Conservation (phyloP, 2,329 filamentous ascomycete species). For the Aspergillus sp. region DNA sequence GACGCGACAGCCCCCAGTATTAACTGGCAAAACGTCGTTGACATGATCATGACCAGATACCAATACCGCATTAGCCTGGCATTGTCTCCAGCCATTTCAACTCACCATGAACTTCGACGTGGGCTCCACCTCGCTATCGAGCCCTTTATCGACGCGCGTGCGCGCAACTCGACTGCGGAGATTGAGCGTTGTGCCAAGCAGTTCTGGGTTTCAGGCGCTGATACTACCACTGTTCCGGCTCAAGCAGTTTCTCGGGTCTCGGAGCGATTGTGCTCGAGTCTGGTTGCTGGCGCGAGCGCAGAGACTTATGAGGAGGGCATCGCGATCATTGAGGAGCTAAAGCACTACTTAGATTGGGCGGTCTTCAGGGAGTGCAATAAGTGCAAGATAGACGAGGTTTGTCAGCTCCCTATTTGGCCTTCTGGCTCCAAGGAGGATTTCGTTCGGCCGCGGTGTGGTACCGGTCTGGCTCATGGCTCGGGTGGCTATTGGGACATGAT, state of each 20-base stretch:
- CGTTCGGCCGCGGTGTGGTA: background rate
- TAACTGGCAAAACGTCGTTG: background rate
- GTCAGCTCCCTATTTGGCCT: background rate
- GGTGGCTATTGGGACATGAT: constrained; percentile 1
- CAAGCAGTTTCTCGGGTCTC: background rate
- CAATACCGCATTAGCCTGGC: background rate
- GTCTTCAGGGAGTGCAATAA: background rate
- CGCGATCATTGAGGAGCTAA: background rate
- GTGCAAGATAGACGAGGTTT: background rate
- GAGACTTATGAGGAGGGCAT: background rate
- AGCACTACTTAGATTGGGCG: background rate
- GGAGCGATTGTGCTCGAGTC: background rate
- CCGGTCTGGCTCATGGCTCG: background rate
- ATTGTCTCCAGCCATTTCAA: background rate
- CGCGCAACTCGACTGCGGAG: background rate
- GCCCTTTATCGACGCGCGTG: background rate
- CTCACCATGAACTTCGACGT: background rate
- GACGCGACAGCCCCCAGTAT: background rate
- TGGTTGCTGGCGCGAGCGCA: background rate
- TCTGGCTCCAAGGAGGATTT: background rate
- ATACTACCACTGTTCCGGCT: background rate
- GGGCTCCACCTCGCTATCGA: background rate
- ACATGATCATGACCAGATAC: background rate
- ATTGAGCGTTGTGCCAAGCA: background rate
- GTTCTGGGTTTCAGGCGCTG: background rate